Evolutionary conservation across 176 grass and related monocot species (phyloP), one percentile per base, ranked within the genome.

Genomic region (Bolboschoenus planiculmis): DNA sequence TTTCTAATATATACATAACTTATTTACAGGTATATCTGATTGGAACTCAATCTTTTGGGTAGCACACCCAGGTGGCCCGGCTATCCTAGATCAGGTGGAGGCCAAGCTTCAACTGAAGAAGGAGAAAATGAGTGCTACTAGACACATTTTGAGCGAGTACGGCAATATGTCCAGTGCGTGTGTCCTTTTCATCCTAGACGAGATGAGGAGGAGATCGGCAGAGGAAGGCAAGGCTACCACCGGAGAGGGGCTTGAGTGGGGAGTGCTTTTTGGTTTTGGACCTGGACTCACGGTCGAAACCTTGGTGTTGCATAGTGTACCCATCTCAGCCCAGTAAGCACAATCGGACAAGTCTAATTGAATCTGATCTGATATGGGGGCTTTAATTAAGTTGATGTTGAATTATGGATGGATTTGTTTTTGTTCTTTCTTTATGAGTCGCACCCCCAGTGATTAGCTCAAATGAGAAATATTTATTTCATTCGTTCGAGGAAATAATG

Each of bases 201-300:
- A 80, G 77, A 80, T 80, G 77, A 80, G 77, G 11, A 80, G 37
- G 10, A 4, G 76, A 3, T 79, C 76, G 4, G 50, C 21, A 4
- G 31, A 57, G 47, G 50, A 79, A 18, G 76, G 50, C 50, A 79
- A 79, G n/a, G 77, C 77, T 21, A 59, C 77, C 31, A 80, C 77
- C 3, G 77, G 30, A 80, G 77, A 80, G 27, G 77, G 77, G 55
- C 77, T 80, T 58, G 77, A 80, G 1, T 80, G 77, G 77, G 50
- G 50, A n/a, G 76, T 79, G 3, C 48, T 79, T 24, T 78, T 78
- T 11, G 73, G 73, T 11, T 78, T 78, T 9, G 73, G 73, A 50
- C 73, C 73, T 0, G 73, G 73, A 8, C 73, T 78, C 73, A 78
- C 44, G 1, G 73, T 78, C 6, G 73, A 78, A 29, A 78, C 73